These are phyloP conservation scores for Cicer cuneatum DNA, from an alignment of 306 rosid species.

Conservation along the genomic window DNA sequence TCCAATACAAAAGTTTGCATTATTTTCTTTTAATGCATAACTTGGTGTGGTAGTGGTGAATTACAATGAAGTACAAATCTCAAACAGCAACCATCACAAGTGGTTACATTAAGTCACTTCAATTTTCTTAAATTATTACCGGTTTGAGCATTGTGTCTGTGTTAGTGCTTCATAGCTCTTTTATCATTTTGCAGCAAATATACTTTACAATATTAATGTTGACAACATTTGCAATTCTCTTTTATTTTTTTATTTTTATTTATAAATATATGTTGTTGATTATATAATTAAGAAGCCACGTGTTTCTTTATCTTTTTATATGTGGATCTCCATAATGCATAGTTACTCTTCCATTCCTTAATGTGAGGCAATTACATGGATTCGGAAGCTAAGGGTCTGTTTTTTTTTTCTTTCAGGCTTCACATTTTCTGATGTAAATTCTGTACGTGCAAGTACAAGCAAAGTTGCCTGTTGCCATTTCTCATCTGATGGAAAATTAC, in stretches of 20 bases:
- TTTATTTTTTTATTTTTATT: not conserved
- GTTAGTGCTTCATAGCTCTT: not conserved
- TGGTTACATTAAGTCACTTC: too few species aligned
- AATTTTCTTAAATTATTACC: too few species aligned
- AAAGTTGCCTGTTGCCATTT: constrained; percentile 94
- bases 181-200: not conserved
- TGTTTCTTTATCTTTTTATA: constrained; percentile 22
- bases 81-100: not conserved
- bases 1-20: constrained; percentile 12
- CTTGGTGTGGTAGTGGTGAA: constrained; percentile 5
- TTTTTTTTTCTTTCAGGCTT: constrained; percentile 64
- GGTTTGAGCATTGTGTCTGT: too few species aligned
- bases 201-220: constrained; percentile 20
- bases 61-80: constrained; percentile 15
- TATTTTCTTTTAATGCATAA: not conserved
- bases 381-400: constrained; percentile 19
- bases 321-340: constrained; percentile 25
- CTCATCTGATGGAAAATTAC: constrained; percentile 95
- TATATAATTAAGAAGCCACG: constrained; percentile 17
- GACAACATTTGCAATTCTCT: constrained; percentile 5
- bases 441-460: constrained; percentile 78
- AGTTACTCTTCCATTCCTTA: constrained; percentile 37
- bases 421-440: constrained; percentile 72
- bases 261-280: not conserved
- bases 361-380: constrained; percentile 5